Conservation (phyloP, 768 basidiomycete species). For the Tephrocybe sp. region DNA sequence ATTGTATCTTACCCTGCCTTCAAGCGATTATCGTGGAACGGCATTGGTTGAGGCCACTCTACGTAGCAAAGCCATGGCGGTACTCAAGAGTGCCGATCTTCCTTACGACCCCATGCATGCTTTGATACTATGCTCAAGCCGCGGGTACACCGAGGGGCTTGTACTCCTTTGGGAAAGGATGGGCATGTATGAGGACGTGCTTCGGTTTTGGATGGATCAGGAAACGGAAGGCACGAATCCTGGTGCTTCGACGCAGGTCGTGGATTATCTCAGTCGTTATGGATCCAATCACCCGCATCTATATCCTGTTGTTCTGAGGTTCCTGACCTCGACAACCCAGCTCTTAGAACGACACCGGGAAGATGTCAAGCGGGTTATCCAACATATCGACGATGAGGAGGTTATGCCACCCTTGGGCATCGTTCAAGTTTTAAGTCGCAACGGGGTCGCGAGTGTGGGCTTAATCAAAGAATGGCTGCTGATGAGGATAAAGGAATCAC, state of each 20-base stretch:
- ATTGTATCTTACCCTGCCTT: slow-evolving; percentile 75
- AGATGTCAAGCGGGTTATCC: slow-evolving; percentile 71
- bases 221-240: slow-evolving; percentile 38
- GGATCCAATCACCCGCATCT: slow-evolving; percentile 68
- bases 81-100: slow-evolving; percentile 57
- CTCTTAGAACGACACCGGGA: slow-evolving; percentile 66
- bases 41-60: slow-evolving; percentile 32
- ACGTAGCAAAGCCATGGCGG: slow-evolving; percentile 65
- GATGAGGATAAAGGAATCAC: slow-evolving; percentile 67
- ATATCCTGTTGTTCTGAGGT: slow-evolving; percentile 85
- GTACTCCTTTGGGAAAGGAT: slow-evolving; percentile 90
- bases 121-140: slow-evolving; percentile 89
- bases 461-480: slow-evolving; percentile 91
- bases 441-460: slow-evolving; percentile 88
- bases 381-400: slow-evolving; percentile 73
- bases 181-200: slow-evolving; percentile 94
- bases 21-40: slow-evolving; percentile 18
- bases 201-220: slow-evolving; percentile 90
- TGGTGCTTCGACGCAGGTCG: slow-evolving; percentile 52
- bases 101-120: slow-evolving; percentile 92
- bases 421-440: slow-evolving; percentile 84
- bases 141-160: slow-evolving; percentile 77
- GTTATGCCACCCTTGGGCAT: slow-evolving; percentile 90
- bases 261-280: slow-evolving; percentile 73
- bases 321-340: slow-evolving; percentile 80